Evolutionary conservation across 306 rosid genomes (phyloP).

Genomic region (Hippophae rhamnoides): DNA sequence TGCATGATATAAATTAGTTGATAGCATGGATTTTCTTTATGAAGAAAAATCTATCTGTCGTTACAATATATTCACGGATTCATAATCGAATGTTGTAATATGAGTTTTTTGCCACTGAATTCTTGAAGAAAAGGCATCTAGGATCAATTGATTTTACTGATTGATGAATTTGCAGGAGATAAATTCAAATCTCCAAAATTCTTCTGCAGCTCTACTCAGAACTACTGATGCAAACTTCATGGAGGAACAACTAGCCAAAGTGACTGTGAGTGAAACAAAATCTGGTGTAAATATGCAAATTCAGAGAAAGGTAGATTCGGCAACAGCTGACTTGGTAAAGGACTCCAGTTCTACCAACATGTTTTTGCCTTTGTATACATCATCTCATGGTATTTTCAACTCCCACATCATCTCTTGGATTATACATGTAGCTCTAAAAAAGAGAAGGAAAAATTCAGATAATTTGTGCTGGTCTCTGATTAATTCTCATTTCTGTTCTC

Average conservation of each 20-base stretch:
- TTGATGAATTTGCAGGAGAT: constrained; percentile 36
- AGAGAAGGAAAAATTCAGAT: background rate
- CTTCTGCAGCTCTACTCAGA: constrained; percentile 26
- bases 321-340: constrained; percentile 23
- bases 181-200: constrained; percentile 23
- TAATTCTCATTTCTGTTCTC: background rate
- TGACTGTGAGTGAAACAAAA: constrained; percentile 29
- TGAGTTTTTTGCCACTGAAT: too few species aligned
- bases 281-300: constrained; percentile 18
- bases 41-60: too few species aligned
- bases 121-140: background rate
- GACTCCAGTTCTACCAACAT: constrained; percentile 29
- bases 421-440: background rate
- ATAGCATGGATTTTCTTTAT: too few species aligned
- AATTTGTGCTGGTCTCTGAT: background rate
- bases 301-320: constrained; percentile 24
- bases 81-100: too few species aligned
- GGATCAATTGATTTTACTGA: constrained; percentile 12
- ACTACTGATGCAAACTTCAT: constrained; percentile 30
- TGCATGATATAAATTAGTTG: too few species aligned
- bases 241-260: constrained; percentile 27
- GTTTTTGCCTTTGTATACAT: constrained; percentile 24
- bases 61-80: too few species aligned
- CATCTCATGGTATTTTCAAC: constrained; percentile 33
- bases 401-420: background rate